Conservation (phyloP, 2,329 filamentous ascomycete genomes). For the Penicillium fuscoglaucum region DNA sequence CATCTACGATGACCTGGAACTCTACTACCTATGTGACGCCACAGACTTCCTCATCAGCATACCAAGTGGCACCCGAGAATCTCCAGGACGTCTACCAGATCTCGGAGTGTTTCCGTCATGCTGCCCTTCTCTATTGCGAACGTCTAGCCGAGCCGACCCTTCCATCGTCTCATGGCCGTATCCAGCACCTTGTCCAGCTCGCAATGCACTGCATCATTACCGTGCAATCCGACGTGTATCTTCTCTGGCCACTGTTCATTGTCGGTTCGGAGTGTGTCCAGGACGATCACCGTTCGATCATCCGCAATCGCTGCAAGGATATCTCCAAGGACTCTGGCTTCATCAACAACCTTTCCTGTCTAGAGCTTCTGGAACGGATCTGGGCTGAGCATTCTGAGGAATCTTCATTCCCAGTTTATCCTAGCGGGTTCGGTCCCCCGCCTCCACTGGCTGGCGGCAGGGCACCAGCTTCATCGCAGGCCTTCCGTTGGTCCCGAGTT, state of each 20-base stretch:
- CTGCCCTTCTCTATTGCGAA: conserved; percentile 85
- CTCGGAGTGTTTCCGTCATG: conserved; percentile 86
- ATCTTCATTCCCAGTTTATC: conserved; percentile 25
- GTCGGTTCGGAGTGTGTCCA: conserved; percentile 86
- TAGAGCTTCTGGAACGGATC: conserved; percentile 81
- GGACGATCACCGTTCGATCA: conserved; percentile 72
- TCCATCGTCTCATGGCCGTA: conserved; percentile 71
- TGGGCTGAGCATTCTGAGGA: conserved; percentile 58
- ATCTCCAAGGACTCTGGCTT: conserved; percentile 89
- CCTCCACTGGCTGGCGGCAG: conserved; percentile 18
- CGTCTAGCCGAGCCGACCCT: conserved; percentile 76
- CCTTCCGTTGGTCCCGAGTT: conserved; percentile 40
- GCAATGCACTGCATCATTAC: conserved; percentile 81
- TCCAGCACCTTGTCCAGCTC: conserved; percentile 79
- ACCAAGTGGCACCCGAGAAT: conserved; percentile 57
- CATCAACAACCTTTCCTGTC: conserved; percentile 84
- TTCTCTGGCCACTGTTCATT: conserved; percentile 92
- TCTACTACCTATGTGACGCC: conserved; percentile 33
- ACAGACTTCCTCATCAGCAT: conserved; percentile 28
- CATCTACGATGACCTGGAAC: conserved; percentile 16
- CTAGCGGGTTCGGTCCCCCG: conserved; percentile 18
- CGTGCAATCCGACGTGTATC: conserved; percentile 80
- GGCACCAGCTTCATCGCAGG: conserved; percentile 19
- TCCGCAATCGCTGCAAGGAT: conserved; percentile 77
- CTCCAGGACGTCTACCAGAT: conserved; percentile 75